Percentiles rank a stretch among this genome's conserved stretches.
These are phyloP conservation scores for Dactylellina haptotyla DNA, from an alignment of 2,329 filamentous ascomycete genomes.

Conservation along the genomic window DNA sequence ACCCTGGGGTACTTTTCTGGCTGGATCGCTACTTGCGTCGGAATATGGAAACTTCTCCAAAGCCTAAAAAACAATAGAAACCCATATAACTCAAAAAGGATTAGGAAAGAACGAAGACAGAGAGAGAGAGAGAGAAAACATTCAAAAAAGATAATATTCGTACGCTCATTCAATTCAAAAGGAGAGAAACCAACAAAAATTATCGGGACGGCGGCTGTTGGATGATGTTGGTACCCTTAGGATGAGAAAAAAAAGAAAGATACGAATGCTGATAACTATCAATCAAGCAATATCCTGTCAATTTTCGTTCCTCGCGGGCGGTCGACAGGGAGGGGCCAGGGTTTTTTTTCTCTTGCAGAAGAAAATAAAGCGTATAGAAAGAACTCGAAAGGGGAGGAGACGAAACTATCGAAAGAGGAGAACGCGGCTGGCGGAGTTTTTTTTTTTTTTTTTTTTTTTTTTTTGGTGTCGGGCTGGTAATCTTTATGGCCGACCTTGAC, in stretches of 20 bases:
- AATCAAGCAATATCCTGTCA: constrained; percentile 1
- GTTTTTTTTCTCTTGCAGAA: neutral
- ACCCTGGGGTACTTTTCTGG: neutral
- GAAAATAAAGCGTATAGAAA: neutral
- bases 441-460: too few relatives aligned
- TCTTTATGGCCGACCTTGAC: constrained; percentile 4
- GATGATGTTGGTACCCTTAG: neutral
- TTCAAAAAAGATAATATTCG: constrained; percentile 10
- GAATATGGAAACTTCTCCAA: constrained; percentile 12
- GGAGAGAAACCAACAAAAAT: constrained; percentile 4
- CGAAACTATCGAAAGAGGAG: constrained; percentile 10
- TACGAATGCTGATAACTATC: constrained; percentile 6
- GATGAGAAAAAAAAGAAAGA: neutral
- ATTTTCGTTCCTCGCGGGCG: neutral
- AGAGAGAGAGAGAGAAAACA: constrained; percentile 1
- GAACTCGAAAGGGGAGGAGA: constrained; percentile 31
- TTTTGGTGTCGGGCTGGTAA: constrained; percentile 11
- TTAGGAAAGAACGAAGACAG: neutral
- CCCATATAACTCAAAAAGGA: neutral
- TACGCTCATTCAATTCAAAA: constrained; percentile 7
- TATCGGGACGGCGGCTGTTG: constrained; percentile 40
- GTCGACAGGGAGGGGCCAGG: constrained; percentile 5
- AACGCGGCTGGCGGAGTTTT: neutral
- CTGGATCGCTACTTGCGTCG: constrained; percentile 4
- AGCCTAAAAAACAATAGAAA: neutral